These are phyloP conservation scores for Phaseolus lunatus DNA, from an alignment of 306 rosid genomes.

Conservation along the genomic window DNA sequence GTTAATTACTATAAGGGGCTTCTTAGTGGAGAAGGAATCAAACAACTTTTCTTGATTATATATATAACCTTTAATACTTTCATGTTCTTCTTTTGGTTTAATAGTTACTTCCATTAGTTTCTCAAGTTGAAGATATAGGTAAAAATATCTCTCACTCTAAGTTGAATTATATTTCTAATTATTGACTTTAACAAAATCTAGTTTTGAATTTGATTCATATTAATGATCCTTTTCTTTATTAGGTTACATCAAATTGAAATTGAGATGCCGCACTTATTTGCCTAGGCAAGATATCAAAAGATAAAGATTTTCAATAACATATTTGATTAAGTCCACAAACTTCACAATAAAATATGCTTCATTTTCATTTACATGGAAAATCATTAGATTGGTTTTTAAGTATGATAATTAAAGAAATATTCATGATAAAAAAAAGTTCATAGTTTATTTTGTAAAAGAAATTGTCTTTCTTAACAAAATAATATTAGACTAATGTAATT, in stretches of 20 bases:
- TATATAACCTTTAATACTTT: not conserved
- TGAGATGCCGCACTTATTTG: not conserved
- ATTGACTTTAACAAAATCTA: not conserved
- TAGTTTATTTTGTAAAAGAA: too few species aligned
- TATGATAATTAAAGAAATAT: too few species aligned
- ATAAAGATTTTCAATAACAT: not conserved
- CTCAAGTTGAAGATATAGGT: not conserved
- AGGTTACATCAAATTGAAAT: not conserved
- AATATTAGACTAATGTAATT: too few species aligned
- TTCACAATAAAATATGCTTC: too few species aligned
- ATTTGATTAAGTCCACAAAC: too few species aligned
- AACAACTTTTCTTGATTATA: not conserved
- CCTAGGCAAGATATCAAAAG: not conserved
- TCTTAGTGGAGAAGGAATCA: not conserved
- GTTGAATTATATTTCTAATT: not conserved
- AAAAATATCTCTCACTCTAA: not conserved
- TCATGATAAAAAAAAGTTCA: too few species aligned
- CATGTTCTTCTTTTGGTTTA: not conserved
- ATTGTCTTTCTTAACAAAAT: too few species aligned
- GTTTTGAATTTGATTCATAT: not conserved
- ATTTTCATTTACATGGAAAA: too few species aligned
- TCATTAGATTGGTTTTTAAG: too few species aligned
- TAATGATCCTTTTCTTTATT: not conserved
- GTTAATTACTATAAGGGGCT: not conserved
- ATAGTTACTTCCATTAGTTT: constrained; percentile 3